A percentile compares a stretch with the other conserved stretches of the same genome.
Conservation (phyloP, 192 early-diverging fungal genomes). For the Backusella psychrophila region DNA sequence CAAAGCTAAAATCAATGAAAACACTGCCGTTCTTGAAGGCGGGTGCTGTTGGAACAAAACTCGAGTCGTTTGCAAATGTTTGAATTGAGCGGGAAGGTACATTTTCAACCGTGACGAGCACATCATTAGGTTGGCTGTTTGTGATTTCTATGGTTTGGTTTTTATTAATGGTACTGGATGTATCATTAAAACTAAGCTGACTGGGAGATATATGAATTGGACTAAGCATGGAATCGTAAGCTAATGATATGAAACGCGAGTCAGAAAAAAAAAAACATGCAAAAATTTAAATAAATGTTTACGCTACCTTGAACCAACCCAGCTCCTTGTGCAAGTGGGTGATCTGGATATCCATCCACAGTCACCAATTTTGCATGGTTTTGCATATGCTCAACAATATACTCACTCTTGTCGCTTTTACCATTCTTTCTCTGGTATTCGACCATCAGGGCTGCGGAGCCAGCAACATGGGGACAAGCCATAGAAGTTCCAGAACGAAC, state of each 20-base stretch:
- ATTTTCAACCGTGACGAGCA: constrained; percentile 30
- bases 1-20: constrained; percentile 8
- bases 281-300: neutral
- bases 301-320: constrained; percentile 43
- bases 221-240: constrained; percentile 38
- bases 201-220: constrained; percentile 38
- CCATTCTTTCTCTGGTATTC: constrained; percentile 26
- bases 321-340: constrained; percentile 46
- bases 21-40: neutral
- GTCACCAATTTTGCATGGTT: constrained; percentile 25
- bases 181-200: constrained; percentile 51
- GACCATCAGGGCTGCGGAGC: constrained; percentile 39
- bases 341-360: constrained; percentile 9
- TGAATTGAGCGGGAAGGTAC: constrained; percentile 33
- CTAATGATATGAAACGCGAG: neutral
- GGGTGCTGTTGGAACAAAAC: constrained; percentile 16
- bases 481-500: constrained; percentile 37
- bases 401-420: neutral
- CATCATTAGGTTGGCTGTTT: constrained; percentile 30
- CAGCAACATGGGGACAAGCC: constrained; percentile 48
- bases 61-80: constrained; percentile 26
- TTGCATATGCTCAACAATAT: constrained; percentile 35
- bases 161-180: constrained; percentile 23
- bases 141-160: constrained; percentile 34
- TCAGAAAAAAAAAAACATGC: neutral